phyloP scores from a whole-genome alignment of 2,329 filamentous ascomycete species.

The Trichophaea hybrida region DNA sequence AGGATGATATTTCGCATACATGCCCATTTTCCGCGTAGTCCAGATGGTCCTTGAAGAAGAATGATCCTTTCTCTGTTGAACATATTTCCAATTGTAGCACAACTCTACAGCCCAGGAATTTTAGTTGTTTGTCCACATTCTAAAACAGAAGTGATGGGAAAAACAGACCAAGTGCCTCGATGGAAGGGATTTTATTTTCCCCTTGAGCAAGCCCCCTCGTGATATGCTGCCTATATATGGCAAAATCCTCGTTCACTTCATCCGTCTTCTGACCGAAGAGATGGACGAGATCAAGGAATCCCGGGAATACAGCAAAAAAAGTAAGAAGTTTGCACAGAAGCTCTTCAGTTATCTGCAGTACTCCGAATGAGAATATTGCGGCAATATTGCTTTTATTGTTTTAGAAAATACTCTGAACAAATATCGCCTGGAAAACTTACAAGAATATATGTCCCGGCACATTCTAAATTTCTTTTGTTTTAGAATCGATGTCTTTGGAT shows the following conservation, averaged over 20 bases:
- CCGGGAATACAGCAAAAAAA: slow-evolving; percentile 1
- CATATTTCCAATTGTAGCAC: slow-evolving; percentile 8
- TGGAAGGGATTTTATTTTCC: background rate
- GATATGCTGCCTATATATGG: slow-evolving; percentile 4
- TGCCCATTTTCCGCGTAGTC: slow-evolving; percentile 7
- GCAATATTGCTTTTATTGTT: background rate
- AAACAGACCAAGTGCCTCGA: background rate
- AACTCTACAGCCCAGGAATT: background rate
- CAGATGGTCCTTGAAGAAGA: background rate
- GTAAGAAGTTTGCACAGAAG: slow-evolving; percentile 5
- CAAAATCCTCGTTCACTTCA: slow-evolving; percentile 8
- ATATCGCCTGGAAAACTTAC: no score
- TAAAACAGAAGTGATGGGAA: background rate
- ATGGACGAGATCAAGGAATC: slow-evolving; percentile 10
- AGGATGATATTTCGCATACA: slow-evolving; percentile 8
- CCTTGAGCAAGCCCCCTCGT: background rate
- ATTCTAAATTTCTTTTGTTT: no score
- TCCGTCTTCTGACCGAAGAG: slow-evolving; percentile 5
- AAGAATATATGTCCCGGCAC: no score
- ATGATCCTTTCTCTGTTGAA: background rate
- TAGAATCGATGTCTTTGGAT: no score
- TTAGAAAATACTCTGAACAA: no score
- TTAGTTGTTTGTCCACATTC: background rate
- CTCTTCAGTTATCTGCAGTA: background rate
- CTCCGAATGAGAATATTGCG: background rate